phyloP scores from a whole-genome alignment of 2,329 filamentous ascomycete species.

The Didymella arachidicola region DNA sequence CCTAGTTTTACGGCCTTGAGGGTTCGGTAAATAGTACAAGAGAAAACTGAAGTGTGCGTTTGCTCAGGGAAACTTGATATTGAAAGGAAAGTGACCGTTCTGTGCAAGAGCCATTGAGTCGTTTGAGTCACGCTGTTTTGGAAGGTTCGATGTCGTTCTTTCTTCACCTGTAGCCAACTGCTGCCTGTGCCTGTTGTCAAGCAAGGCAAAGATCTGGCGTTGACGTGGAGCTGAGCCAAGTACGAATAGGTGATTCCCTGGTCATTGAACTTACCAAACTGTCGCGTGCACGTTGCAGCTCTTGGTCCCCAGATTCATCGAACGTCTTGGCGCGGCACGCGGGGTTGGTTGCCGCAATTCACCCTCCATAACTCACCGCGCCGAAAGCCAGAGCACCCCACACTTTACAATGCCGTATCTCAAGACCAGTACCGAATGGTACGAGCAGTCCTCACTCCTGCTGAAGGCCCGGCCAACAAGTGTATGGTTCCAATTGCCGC shows the following conservation, averaged over 20 bases:
- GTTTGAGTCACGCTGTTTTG: constrained; percentile 15
- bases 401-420: constrained; percentile 74
- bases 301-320: not conserved
- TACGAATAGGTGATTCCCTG: not conserved
- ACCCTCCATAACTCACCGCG: constrained; percentile 20
- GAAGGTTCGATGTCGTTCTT: constrained; percentile 25
- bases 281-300: constrained; percentile 8
- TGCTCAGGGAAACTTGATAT: not conserved
- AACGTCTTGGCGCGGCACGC: not conserved
- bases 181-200: constrained; percentile 14
- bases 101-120: constrained; percentile 16
- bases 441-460: constrained; percentile 84
- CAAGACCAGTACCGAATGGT: constrained; percentile 85
- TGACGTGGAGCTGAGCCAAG: no score
- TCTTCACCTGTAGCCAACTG: not conserved
- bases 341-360: constrained; percentile 29
- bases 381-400: constrained; percentile 22
- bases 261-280: not conserved
- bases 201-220: not conserved
- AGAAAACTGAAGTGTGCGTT: not conserved
- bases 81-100: constrained; percentile 2
- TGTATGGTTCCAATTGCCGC: constrained; percentile 61
- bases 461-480: constrained; percentile 85
- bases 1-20: no score
- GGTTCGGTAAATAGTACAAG: no score